Evolutionary conservation across 2,329 filamentous ascomycete genomes (phyloP).

Genomic region (Magnaporthiopsis incrustans): DNA sequence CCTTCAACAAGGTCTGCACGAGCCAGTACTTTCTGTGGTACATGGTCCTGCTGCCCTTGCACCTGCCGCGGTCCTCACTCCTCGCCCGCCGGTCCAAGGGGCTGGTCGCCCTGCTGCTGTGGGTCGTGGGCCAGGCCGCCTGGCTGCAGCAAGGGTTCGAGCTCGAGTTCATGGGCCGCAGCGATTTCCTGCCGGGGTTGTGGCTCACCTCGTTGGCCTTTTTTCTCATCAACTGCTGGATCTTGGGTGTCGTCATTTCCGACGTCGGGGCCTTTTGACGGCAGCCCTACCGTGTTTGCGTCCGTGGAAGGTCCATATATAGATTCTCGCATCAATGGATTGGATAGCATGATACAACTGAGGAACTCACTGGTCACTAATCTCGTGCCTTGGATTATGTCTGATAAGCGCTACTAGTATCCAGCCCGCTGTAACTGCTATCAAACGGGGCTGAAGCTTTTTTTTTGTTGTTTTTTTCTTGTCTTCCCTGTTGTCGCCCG

Average conservation of each 20-base stretch:
- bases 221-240: slow-evolving; percentile 81
- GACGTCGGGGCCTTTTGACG: slow-evolving; percentile 39
- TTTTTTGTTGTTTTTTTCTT: too few species aligned
- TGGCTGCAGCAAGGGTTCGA: slow-evolving; percentile 71
- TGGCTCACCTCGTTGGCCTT: slow-evolving; percentile 71
- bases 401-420: too few species aligned
- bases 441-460: too few species aligned
- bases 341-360: too few species aligned
- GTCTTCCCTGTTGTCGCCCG: too few species aligned
- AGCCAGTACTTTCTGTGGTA: slow-evolving; percentile 99
- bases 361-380: neutral
- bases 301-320: too few species aligned
- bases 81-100: slow-evolving; percentile 54
- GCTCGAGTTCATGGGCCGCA: slow-evolving; percentile 72
- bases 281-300: too few species aligned
- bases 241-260: slow-evolving; percentile 68
- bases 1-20: slow-evolving; percentile 98
- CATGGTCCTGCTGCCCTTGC: slow-evolving; percentile 84
- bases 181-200: slow-evolving; percentile 78
- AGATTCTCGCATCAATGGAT: too few species aligned
- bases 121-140: slow-evolving; percentile 66
- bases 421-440: too few species aligned
- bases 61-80: slow-evolving; percentile 74
- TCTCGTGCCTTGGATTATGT: too few species aligned
- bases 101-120: slow-evolving; percentile 55